Evolutionary conservation across 163 green algal species (phyloP).

Genomic region (Scenedesmus sp.): DNA sequence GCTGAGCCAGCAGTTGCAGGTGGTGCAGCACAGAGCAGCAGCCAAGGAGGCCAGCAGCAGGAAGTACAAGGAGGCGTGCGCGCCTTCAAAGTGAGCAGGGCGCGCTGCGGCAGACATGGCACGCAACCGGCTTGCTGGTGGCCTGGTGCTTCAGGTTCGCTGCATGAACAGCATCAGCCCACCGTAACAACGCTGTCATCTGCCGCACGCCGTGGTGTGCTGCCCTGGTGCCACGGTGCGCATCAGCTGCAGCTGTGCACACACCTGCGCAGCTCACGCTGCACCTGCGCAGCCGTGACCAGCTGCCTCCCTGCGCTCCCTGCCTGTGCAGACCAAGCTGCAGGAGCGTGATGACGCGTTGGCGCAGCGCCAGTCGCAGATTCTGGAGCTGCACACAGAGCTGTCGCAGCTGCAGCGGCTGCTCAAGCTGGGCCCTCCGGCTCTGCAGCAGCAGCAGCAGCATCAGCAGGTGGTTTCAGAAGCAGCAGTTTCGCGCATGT

Average conservation of each 20-base stretch:
- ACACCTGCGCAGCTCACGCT: background rate
- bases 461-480: constrained; percentile 23
- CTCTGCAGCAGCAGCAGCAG: constrained; percentile 7
- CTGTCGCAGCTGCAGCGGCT: constrained; percentile 58
- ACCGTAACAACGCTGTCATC: background rate
- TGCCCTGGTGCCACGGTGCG: background rate
- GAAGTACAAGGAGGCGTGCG: constrained; percentile 81
- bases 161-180: background rate
- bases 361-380: constrained; percentile 51
- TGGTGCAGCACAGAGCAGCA: constrained; percentile 62
- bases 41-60: constrained; percentile 66
- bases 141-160: background rate
- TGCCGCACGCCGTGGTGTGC: background rate
- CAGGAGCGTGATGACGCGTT: constrained; percentile 55
- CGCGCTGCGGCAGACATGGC: no score
- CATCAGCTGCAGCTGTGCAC: background rate
- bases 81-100: constrained; percentile 63
- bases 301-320: background rate
- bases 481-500: constrained; percentile 11
- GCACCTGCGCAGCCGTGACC: background rate
- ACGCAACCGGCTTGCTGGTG: background rate
- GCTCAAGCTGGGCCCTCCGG: constrained; percentile 46
- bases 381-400: constrained; percentile 57
- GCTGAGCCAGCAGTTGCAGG: constrained; percentile 66
- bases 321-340: constrained; percentile 47